Evolutionary conservation across 2,329 filamentous ascomycete species (phyloP).

Genomic region (Aspergillus sergii): DNA sequence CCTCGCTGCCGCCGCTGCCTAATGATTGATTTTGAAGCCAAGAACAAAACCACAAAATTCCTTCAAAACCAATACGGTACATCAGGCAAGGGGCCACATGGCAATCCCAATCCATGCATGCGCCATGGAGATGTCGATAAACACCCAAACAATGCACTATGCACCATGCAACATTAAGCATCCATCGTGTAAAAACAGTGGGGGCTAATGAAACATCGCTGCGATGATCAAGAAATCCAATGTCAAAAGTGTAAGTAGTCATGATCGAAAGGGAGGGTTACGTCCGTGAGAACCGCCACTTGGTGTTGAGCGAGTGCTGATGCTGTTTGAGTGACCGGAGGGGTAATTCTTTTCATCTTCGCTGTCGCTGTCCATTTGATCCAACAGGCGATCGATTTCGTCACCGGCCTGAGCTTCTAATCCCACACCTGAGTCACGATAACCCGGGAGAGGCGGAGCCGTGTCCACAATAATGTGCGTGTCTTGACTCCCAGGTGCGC

Average conservation of each 20-base stretch:
- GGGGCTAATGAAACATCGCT: neutral
- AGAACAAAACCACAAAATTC: no score
- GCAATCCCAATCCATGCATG: neutral
- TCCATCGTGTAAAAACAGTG: neutral
- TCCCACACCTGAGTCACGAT: slow-evolving; percentile 16
- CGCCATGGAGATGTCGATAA: neutral
- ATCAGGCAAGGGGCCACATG: neutral
- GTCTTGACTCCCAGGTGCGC: slow-evolving; percentile 15
- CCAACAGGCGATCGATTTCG: slow-evolving; percentile 44
- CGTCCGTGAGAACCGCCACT: neutral
- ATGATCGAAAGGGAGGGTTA: neutral
- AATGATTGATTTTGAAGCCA: neutral
- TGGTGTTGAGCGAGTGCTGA: neutral
- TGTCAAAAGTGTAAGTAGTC: neutral
- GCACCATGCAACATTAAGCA: neutral
- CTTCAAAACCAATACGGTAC: neutral
- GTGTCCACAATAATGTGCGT: slow-evolving; percentile 21
- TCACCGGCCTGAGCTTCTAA: slow-evolving; percentile 40
- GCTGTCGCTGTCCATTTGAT: slow-evolving; percentile 45
- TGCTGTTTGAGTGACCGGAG: slow-evolving; percentile 1
- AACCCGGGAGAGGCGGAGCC: slow-evolving; percentile 2
- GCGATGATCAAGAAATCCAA: neutral
- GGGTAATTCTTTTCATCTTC: slow-evolving; percentile 31
- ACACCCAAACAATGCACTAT: neutral
- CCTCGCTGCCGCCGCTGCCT: neutral